These are phyloP conservation scores for Tolypocladium inflatum DNA, from an alignment of 2,329 filamentous ascomycete species.

Conservation along the genomic window DNA sequence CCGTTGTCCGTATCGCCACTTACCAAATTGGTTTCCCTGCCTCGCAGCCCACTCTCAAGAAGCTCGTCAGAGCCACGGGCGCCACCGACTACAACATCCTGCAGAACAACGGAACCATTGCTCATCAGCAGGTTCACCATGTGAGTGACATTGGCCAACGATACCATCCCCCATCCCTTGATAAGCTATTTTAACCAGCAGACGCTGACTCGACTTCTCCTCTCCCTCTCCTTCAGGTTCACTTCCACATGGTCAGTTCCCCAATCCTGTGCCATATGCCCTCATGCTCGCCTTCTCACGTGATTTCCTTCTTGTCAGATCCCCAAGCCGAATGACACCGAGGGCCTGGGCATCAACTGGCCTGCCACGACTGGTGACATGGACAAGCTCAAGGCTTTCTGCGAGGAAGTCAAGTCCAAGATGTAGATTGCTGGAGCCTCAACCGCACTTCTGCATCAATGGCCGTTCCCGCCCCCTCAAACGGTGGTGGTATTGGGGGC, in stretches of 20 bases:
- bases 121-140: slow-evolving; percentile 89
- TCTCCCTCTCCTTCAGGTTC: slow-evolving; percentile 46
- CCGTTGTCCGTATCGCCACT: not conserved
- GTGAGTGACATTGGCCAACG: slow-evolving; percentile 37
- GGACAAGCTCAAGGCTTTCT: slow-evolving; percentile 69
- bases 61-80: slow-evolving; percentile 67
- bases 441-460: not conserved
- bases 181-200: not conserved
- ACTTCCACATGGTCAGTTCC: slow-evolving; percentile 76
- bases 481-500: not conserved
- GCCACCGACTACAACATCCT: slow-evolving; percentile 82
- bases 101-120: slow-evolving; percentile 89
- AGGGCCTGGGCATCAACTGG: slow-evolving; percentile 77
- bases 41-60: slow-evolving; percentile 54
- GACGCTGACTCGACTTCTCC: not conserved
- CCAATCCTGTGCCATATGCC: not conserved
- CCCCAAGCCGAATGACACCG: slow-evolving; percentile 76
- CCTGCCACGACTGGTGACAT: slow-evolving; percentile 67
- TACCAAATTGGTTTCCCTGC: not conserved
- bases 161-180: not conserved
- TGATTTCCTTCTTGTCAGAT: slow-evolving; percentile 46
- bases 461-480: not conserved
- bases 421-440: slow-evolving; percentile 46
- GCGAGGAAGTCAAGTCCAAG: slow-evolving; percentile 80
- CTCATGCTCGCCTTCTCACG: not conserved